A percentile compares a stretch with the other conserved stretches of the same genome.
phyloP scores from a whole-genome alignment of 1,284 basidiomycete species.

The Puccinia coronata region DNA sequence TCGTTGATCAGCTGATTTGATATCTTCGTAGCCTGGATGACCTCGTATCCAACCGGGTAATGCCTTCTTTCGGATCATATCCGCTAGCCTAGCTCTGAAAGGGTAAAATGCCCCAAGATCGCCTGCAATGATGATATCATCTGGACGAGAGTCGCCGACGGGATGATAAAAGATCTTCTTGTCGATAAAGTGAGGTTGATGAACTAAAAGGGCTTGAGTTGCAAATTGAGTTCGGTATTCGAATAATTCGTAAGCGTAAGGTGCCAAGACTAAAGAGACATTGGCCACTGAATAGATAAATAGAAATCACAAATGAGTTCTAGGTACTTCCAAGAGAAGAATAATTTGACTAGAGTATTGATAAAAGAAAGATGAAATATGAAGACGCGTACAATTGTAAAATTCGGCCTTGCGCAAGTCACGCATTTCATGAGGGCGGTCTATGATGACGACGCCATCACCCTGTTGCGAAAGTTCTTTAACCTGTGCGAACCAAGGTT shows the following conservation, averaged over 20 bases:
- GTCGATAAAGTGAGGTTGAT: constrained; percentile 48
- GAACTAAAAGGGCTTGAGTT: constrained; percentile 34
- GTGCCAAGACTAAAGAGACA: constrained; percentile 40
- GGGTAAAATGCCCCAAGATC: constrained; percentile 46
- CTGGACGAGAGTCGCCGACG: constrained; percentile 14
- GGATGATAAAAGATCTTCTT: constrained; percentile 47
- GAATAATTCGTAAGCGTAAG: constrained; percentile 48
- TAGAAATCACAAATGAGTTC: background rate
- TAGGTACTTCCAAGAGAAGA: background rate
- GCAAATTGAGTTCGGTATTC: constrained; percentile 43
- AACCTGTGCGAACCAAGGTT: constrained; percentile 46
- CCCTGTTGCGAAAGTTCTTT: constrained; percentile 38
- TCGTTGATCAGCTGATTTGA: constrained; percentile 38
- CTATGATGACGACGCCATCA: constrained; percentile 44
- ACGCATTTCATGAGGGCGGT: constrained; percentile 48
- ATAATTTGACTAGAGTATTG: too few species aligned
- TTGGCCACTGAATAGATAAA: constrained; percentile 25
- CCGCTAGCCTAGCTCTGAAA: constrained; percentile 43
- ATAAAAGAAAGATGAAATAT: background rate
- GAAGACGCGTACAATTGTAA: constrained; percentile 25
- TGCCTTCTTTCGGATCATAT: constrained; percentile 48
- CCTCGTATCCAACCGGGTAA: constrained; percentile 48
- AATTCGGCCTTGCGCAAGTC: constrained; percentile 47
- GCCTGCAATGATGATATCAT: constrained; percentile 46
- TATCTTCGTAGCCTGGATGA: constrained; percentile 49